phyloP scores from a whole-genome alignment of 257 asterid genomes.

The Solanum appendiculatum region DNA sequence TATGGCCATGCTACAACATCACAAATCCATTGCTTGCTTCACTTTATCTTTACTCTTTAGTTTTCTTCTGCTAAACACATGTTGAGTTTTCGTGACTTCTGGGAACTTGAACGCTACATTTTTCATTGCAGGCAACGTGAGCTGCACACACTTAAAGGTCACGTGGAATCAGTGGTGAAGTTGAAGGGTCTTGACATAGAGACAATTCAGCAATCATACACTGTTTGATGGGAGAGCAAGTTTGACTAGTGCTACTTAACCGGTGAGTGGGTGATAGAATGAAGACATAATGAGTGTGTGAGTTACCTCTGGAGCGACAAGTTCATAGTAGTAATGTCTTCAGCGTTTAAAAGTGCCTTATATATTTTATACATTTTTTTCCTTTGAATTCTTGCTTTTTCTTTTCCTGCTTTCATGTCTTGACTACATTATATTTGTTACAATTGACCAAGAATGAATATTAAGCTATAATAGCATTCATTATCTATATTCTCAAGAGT shows the following conservation, averaged over 20 bases:
- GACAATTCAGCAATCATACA: constrained; percentile 88
- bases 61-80: not conserved
- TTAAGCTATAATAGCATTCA: not conserved
- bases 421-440: not conserved
- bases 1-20: not conserved
- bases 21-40: not conserved
- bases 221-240: constrained; percentile 48
- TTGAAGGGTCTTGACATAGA: constrained; percentile 95
- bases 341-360: not conserved
- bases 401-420: not conserved
- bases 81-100: not conserved
- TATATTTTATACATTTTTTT: not conserved
- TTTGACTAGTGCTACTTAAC: constrained; percentile 7
- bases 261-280: constrained; percentile 2
- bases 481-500: not conserved
- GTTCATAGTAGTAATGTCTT: not conserved
- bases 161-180: constrained; percentile 91
- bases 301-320: not conserved
- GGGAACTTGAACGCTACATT: not conserved
- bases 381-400: not conserved
- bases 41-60: not conserved
- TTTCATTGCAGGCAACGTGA: constrained; percentile 56
- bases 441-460: not conserved
- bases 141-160: constrained; percentile 85
- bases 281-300: not conserved